These are phyloP conservation scores for Jackrogersella minutella DNA, from an alignment of 495 filamentous ascomycete species.

Conservation along the genomic window DNA sequence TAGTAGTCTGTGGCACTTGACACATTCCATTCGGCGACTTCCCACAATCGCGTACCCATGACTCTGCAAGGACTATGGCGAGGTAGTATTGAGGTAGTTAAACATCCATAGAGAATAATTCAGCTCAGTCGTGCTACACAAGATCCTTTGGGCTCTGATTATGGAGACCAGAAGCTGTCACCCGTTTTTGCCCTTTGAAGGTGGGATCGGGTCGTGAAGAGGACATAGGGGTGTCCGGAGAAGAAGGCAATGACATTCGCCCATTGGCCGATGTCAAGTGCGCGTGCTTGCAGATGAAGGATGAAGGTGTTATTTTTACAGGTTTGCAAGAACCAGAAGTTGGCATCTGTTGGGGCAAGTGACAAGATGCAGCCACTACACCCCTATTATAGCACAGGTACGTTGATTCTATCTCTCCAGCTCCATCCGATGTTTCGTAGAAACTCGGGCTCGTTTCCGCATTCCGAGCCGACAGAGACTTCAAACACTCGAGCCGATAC, in stretches of 20 bases:
- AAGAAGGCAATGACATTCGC: background rate
- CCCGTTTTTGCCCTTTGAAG: background rate
- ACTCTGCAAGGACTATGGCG: background rate
- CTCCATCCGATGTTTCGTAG: background rate
- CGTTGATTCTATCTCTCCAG: slow-evolving; percentile 4
- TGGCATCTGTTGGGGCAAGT: slow-evolving; percentile 8
- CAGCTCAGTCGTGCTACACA: background rate
- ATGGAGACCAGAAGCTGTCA: slow-evolving; percentile 4
- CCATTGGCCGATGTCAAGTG: slow-evolving; percentile 3
- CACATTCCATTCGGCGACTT: background rate
- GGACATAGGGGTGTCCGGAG: slow-evolving; percentile 13
- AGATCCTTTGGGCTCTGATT: background rate
- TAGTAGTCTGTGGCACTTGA: slow-evolving; percentile 1
- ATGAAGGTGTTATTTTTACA: slow-evolving; percentile 16
- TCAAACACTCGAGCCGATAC: background rate
- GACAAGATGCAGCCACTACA: slow-evolving; percentile 5
- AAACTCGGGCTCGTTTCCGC: background rate
- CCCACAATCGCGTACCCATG: background rate
- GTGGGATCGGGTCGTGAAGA: slow-evolving; percentile 3
- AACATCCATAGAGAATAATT: background rate
- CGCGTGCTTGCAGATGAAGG: slow-evolving; percentile 16
- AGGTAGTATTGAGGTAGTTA: background rate
- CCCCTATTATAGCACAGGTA: slow-evolving; percentile 2
- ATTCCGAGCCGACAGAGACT: background rate
- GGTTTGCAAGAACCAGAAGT: slow-evolving; percentile 5